Evolutionary conservation across 176 grass and related monocot genomes (phyloP), one percentile per base, ranked within the genome.

Genomic region (Areca catechu): DNA sequence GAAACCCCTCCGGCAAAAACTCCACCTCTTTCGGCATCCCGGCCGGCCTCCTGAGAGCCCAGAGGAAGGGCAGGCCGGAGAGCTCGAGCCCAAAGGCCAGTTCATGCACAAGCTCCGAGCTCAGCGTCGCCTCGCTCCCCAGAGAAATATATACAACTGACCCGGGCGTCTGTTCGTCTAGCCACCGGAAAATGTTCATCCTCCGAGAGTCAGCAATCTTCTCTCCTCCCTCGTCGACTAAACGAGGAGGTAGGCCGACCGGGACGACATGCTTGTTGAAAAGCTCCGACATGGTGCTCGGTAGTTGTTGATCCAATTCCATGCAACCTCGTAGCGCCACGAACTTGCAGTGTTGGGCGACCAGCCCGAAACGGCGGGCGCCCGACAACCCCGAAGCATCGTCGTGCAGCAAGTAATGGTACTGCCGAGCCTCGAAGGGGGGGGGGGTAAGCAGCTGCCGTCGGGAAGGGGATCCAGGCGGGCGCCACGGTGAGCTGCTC

Each of bases 71-170:
- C 24, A 68, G 54, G 1, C 49, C 63, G 15, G 81, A 71, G 58
- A 74, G 75, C 18, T 89, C 82, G 3, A 89, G 69, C 9, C 81
- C 82, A 0, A 72, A 27, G 19, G 82, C 76, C 5, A 95, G 61
- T 51, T 89, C 89, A 0, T 79, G 71, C 29, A 72, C 17, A 20
- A 55, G 59, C 22, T 69, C 50, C 1, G 25, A 27, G 4, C 66
- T 85, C 18, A 85, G 37, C 3, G 63, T 58, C 1, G 71, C 74
- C 67, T 88, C 89, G 15, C 71, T 88, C 3, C 89, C 89, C 0
- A 88, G 71, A 5, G 89, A 77, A 2, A 88, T 54, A 19, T 82
- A 88, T n/a, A 95, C 48, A 4, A 85, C 89, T 0, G 80, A 82
- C 29, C 75, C 52, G 0, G 71, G 12, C 0, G 60, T 19, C 28